Base-by-base conservation (phyloP, 208 protist genomes). In the Leishmania martiniquensis region DNA sequence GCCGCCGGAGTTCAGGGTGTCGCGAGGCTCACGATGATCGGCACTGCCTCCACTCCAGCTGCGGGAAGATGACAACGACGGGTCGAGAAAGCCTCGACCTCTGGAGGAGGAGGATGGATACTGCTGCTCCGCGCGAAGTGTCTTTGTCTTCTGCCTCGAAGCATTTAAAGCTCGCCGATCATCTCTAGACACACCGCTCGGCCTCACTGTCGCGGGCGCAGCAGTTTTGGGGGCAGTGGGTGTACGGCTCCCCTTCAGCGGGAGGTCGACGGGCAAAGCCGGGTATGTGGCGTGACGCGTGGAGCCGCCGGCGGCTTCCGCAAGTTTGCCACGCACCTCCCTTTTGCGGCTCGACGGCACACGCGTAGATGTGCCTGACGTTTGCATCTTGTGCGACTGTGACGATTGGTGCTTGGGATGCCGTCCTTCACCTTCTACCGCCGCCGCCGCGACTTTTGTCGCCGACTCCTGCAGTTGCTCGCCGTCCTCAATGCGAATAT, bases 401-500 rank as follows among this genome's bases (percentile, higher is more conserved):
- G 42, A 32, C 54, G 52, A 1, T 44, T 72, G 6, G n/a, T 9
- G 9, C 34, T 47, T 20, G 1, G 2, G 0, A 32, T 37, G 34
- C 70, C 34, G 34, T 12, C 4, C 37, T n/a, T 57, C 34, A 29
- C 49, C 17, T 22, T 42, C 47, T 22, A 7, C 68, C 13, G 20
- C 63, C 20, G 22, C 59, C 34, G 44, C 49, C 7, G 25, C 17
- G 15, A 49, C 3, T 17, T n/a, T 5, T 7, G 44, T 32, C 13
- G 20, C 29, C 44, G 10, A 2, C 32, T 62, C 9, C 42, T 44
- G 44, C 49, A 22, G 32, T 4, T 32, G 55, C 42, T 66, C 49
- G 15, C 75, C 78, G 37, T 83, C 73, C 44, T 74, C 78, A 29
- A 78, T 34, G 15, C 25, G 32, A n/a, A 78, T 54, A 39, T 78